Evolutionary conservation across 2,329 filamentous ascomycete species (phyloP), one percentile per base, ranked within the genome.

Genomic region (Truncatella angustata): DNA sequence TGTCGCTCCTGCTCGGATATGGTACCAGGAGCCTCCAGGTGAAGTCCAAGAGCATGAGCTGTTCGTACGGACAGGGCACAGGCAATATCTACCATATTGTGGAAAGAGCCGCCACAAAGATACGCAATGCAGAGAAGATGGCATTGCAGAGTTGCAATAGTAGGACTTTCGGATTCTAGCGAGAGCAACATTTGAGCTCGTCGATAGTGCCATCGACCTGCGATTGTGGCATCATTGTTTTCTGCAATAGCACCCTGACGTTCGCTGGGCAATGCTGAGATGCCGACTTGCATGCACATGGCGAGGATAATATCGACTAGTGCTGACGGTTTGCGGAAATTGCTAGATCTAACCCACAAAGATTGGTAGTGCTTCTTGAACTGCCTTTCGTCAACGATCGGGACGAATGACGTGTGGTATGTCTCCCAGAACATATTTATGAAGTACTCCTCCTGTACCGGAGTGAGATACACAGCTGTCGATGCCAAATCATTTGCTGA

Each of bases 371-470:
- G 46, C 14, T 53, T 48, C 34, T 53, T 30, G 30, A 58, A 55
- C 6, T 55, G 12, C 2, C 18, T 45, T 34, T 58, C 56, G 18
- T 54, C 50, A 4, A 58, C 10, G 30, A 58, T 47, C 16, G 56
- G 56, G 40, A 26, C 55, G 37, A 54, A 50, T 37, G 56, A 56
- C 44, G 54, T 57, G 44, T 58, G 52, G 20, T 49, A 49, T 12
- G 56, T 44, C 39, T 57, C 52, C 56, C 56, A 58, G 43, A 56
- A 58, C 4, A 58, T 26, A 28, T 43, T 49, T 35, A 56, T 53
- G 49, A 56, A 58, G 16, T 49, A 44, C n/a, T n/a, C 37, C 37
- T 58, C 56, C 34, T 56, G 56, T n/a, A 43, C 18, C 2, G 36
- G 42, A 5, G 45, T 42, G 4, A 58, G 54, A 42, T 34, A 58